Evolutionary conservation across 768 basidiomycete genomes (phyloP), one percentile per base, ranked within the genome.

Genomic region (Tephrocybe sp.): DNA sequence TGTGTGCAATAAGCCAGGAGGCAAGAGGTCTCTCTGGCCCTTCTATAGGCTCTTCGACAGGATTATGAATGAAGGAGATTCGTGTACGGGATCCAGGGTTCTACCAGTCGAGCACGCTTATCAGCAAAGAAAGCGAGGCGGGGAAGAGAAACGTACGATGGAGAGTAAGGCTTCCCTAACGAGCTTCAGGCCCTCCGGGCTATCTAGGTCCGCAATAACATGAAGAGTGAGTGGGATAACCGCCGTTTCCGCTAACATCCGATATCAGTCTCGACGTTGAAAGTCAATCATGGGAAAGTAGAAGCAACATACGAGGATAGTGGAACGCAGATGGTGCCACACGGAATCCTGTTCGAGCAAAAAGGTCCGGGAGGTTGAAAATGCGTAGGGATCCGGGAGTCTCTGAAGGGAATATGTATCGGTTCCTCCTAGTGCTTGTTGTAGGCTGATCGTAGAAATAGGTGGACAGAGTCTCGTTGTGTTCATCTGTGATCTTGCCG

Each of bases 401-500:
- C 12, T 68, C 67, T 7, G 71, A 60, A 0, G 86, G 82, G 58
- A 83, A 80, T 46, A 97, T 83, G 61, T 88, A 81, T 22, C 68
- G 72, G 65, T 92, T 97, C n/a, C 97, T 70, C 10, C 86, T 76
- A 47, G 75, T 70, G 34, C 74, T 73, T 0, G 90, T 83, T 0
- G 79, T 80, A 1, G 94, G 89, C 5, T 94, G 76, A 58, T 95
- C 91, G 61, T 95, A 97, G 70, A 97, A 98, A 68, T 89, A 93
- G 12, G 76, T 86, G 24, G 79, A 67, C 46, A 90, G 76, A 25
- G 75, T 72, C 5, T 69, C 69, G 7, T 65, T 65, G 33, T 74
- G 67, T 1, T 73, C 74, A 38, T 89, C 83, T 8, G 76, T 74
- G 15, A 92, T 61, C 27, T 69, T 65, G 5, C 82, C 79, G 22